phyloP scores from a whole-genome alignment of 2,329 filamentous ascomycete genomes.

The Aspergillus brasiliensis region DNA sequence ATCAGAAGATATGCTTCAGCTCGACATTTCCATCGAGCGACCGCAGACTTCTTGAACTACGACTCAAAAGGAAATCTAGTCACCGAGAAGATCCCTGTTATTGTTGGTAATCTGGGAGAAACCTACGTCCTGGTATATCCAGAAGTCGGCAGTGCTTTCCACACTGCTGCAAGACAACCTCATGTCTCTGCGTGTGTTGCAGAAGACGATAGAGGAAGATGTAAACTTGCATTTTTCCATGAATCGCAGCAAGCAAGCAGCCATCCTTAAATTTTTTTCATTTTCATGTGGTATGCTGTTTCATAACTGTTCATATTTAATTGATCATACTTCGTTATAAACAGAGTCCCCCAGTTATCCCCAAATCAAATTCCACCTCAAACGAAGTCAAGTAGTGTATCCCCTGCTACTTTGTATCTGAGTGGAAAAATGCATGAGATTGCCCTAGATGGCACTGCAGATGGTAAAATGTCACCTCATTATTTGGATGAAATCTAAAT shows the following conservation, averaged over 20 bases:
- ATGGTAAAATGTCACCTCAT: constrained; percentile 22
- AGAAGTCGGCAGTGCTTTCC: constrained; percentile 24
- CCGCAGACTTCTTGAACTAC: constrained; percentile 23
- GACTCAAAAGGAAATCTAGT: constrained; percentile 23
- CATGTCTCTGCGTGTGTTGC: constrained; percentile 14
- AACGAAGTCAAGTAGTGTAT: constrained; percentile 25
- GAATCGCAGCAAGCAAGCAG: constrained; percentile 26
- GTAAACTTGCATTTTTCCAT: constrained; percentile 31
- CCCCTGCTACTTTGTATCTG: constrained; percentile 27
- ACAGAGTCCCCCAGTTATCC: constrained; percentile 25
- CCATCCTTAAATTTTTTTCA: no score
- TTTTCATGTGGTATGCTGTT: no score
- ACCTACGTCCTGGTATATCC: constrained; percentile 25
- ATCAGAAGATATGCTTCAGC: background rate
- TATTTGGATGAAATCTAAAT: background rate
- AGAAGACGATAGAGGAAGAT: constrained; percentile 20
- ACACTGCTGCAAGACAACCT: constrained; percentile 19
- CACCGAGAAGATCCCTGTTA: constrained; percentile 21
- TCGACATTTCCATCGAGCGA: constrained; percentile 26
- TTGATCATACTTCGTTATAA: constrained; percentile 12
- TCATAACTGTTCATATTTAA: constrained; percentile 15
- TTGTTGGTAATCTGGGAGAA: constrained; percentile 26
- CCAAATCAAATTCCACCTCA: constrained; percentile 20
- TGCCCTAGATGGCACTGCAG: constrained; percentile 26
- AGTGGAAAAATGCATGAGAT: constrained; percentile 30